Evolutionary conservation across 2,329 filamentous ascomycete species (phyloP).

Genomic region (Aureobasidium sp.): DNA sequence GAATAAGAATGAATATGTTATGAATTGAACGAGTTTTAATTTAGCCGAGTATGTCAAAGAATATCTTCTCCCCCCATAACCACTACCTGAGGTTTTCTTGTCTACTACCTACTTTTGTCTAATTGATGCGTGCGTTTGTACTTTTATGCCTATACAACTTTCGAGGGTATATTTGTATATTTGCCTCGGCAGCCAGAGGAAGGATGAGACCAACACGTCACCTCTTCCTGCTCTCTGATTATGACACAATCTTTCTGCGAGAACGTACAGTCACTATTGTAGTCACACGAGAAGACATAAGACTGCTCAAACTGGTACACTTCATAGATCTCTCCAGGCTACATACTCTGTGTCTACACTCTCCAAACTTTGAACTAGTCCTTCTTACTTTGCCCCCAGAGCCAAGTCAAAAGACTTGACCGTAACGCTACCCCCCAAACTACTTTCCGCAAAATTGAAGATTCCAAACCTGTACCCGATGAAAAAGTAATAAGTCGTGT

Average conservation of each 20-base stretch:
- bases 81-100: not conserved
- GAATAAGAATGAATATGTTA: not conserved
- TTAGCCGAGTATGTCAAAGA: not conserved
- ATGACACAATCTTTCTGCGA: no score
- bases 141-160: no score
- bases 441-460: conserved; percentile 30
- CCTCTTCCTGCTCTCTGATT: no score
- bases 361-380: not conserved
- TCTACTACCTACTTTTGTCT: not conserved
- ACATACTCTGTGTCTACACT: not conserved
- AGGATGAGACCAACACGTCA: no score
- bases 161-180: no score
- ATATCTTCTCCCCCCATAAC: not conserved
- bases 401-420: conserved; percentile 13
- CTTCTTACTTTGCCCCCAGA: not conserved
- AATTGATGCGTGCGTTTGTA: not conserved
- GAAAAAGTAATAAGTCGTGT: conserved; percentile 30
- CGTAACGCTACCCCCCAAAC: conserved; percentile 24
- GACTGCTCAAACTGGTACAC: no score
- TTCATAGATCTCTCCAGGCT: not conserved
- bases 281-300: no score
- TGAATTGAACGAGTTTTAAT: not conserved
- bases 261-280: no score
- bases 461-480: conserved; percentile 31
- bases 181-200: no score